Evolutionary conservation across 352 stramenopile species (phyloP).

Genomic region (Globisporangium megalacanthum): DNA sequence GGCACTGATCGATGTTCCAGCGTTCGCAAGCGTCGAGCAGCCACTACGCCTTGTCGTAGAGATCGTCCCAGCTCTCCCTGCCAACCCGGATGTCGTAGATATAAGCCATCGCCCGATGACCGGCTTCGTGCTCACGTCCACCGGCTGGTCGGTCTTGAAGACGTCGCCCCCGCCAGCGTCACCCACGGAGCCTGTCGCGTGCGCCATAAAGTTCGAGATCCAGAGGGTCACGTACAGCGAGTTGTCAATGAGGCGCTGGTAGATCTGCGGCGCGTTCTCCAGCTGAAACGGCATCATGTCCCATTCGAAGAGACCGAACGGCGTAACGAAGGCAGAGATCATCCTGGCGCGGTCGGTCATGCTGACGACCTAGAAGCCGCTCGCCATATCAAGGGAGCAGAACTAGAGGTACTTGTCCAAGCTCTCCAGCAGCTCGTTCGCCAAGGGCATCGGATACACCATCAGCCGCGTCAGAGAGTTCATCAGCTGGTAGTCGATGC

Average conservation of each 20-base stretch:
- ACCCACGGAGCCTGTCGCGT: neutral
- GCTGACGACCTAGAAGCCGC: conserved; percentile 17
- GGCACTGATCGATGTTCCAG: conserved; percentile 16
- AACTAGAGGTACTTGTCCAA: conserved; percentile 11
- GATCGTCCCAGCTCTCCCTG: conserved; percentile 3
- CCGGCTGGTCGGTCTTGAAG: neutral
- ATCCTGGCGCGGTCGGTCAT: conserved; percentile 13
- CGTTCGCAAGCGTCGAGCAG: conserved; percentile 12
- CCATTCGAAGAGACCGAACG: conserved; percentile 20
- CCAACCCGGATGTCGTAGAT: conserved; percentile 23
- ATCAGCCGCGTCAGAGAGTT: conserved; percentile 14
- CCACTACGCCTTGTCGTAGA: conserved; percentile 6
- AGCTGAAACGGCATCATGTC: conserved; percentile 15
- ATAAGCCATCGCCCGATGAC: conserved; percentile 13
- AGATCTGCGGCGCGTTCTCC: too few species aligned
- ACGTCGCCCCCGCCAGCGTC: neutral
- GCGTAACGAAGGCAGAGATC: conserved; percentile 21
- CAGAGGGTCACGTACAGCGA: conserved; percentile 8
- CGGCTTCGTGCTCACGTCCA: neutral
- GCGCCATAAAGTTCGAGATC: neutral
- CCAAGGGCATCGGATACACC: conserved; percentile 17
- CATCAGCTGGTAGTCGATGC: conserved; percentile 15
- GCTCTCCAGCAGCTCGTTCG: conserved; percentile 15
- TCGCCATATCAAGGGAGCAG: conserved; percentile 17
- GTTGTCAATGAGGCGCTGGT: conserved; percentile 25